Evolutionary conservation across 768 basidiomycete genomes (phyloP).

Genomic region (Russula sp.): DNA sequence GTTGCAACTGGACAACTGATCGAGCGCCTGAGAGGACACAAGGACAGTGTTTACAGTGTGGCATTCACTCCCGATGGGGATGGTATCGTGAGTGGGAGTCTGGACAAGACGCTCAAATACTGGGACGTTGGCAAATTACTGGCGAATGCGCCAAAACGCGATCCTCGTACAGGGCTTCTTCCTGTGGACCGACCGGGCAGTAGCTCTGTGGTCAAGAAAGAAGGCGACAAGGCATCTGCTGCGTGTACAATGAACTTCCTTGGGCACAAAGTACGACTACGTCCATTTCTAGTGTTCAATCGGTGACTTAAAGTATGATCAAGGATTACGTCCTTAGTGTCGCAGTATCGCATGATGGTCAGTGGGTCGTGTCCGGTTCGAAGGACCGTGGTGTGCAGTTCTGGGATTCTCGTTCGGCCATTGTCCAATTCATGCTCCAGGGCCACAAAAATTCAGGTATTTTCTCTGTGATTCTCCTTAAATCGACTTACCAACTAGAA

Average conservation of each 20-base stretch:
- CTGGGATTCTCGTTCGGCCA: constrained; percentile 73
- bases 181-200: constrained; percentile 21
- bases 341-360: constrained; percentile 84
- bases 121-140: constrained; percentile 47
- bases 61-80: constrained; percentile 92
- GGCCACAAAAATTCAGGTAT: constrained; percentile 64
- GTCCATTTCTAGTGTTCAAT: not conserved
- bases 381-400: constrained; percentile 97
- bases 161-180: constrained; percentile 19
- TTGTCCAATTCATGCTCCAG: constrained; percentile 91
- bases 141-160: constrained; percentile 32
- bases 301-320: constrained; percentile 8
- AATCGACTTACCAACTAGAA: not conserved
- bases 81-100: constrained; percentile 81
- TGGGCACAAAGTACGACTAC: constrained; percentile 68
- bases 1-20: constrained; percentile 49
- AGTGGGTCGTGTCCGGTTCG: constrained; percentile 91
- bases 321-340: constrained; percentile 71
- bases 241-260: constrained; percentile 77
- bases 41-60: constrained; percentile 58
- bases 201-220: constrained; percentile 36
- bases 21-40: constrained; percentile 54
- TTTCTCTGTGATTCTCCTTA: not conserved
- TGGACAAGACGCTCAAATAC: constrained; percentile 59
- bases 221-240: constrained; percentile 41